Percentiles rank a stretch among this genome's conserved stretches.
Evolutionary conservation across 2,329 filamentous ascomycete species (phyloP).

Genomic region (Botrytis sinoallii): DNA sequence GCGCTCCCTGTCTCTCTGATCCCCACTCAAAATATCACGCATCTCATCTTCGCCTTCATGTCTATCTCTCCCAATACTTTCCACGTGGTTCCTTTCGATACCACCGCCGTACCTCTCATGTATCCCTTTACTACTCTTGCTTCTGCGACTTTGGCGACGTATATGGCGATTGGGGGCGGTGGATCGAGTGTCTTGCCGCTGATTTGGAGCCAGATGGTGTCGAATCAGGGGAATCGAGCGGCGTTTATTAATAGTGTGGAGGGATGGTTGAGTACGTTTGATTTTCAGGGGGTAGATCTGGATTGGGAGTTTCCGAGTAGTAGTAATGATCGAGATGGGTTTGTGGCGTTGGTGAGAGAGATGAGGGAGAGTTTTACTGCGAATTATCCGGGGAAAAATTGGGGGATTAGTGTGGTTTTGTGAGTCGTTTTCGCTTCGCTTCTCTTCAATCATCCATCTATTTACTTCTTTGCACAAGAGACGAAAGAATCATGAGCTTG

Average conservation of each 20-base stretch:
- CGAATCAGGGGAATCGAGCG: slow-evolving; percentile 31
- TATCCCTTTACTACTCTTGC: slow-evolving; percentile 38
- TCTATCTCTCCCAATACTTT: slow-evolving; percentile 42
- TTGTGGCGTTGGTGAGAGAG: slow-evolving; percentile 34
- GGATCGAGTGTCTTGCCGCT: slow-evolving; percentile 25
- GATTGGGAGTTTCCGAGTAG: slow-evolving; percentile 47
- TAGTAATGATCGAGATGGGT: slow-evolving; percentile 40
- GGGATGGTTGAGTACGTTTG: slow-evolving; percentile 39
- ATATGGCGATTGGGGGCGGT: slow-evolving; percentile 43
- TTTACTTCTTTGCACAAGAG: no score
- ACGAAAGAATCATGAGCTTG: no score
- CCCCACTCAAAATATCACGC: slow-evolving; percentile 35
- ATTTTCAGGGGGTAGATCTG: slow-evolving; percentile 45
- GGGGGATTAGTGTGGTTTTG: slow-evolving; percentile 44
- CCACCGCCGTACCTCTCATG: slow-evolving; percentile 26
- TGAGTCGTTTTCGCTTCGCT: neutral
- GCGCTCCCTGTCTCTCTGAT: slow-evolving; percentile 37
- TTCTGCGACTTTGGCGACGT: slow-evolving; percentile 35
- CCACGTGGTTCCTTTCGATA: slow-evolving; percentile 33
- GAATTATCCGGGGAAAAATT: slow-evolving; percentile 31
- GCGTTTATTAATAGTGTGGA: slow-evolving; percentile 41
- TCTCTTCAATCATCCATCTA: no score
- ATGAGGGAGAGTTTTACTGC: slow-evolving; percentile 37
- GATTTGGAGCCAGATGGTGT: slow-evolving; percentile 37
- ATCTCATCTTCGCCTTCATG: slow-evolving; percentile 44